phyloP scores from a whole-genome alignment of 1,284 basidiomycete species.

The Irpex sp. region DNA sequence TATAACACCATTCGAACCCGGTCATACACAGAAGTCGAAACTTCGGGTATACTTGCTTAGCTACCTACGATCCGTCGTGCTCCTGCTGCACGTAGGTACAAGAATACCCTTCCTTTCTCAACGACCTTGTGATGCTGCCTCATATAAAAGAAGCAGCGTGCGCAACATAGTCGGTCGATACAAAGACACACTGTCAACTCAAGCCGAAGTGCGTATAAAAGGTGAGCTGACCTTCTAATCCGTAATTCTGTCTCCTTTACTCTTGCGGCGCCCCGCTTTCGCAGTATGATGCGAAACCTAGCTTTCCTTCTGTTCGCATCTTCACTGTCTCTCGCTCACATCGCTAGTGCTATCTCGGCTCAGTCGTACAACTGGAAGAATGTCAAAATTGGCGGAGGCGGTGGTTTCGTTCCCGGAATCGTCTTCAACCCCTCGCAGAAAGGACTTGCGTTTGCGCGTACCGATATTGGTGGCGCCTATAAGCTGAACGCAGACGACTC shows the following conservation, averaged over 20 bases:
- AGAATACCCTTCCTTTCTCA: neutral
- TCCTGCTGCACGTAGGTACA: neutral
- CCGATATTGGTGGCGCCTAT: constrained; percentile 67
- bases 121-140: neutral
- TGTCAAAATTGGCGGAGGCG: constrained; percentile 53
- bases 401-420: constrained; percentile 52
- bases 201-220: too few species aligned
- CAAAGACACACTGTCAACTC: neutral
- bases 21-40: neutral
- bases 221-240: too few species aligned
- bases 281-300: neutral
- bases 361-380: constrained; percentile 62
- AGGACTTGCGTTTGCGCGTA: constrained; percentile 62
- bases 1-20: neutral
- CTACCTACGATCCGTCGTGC: neutral
- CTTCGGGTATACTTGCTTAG: neutral
- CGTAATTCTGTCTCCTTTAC: neutral
- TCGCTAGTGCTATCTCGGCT: constrained; percentile 33
- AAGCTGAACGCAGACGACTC: constrained; percentile 56
- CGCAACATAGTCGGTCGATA: neutral
- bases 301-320: neutral
- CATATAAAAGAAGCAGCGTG: neutral
- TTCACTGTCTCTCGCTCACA: neutral
- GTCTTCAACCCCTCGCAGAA: constrained; percentile 55
- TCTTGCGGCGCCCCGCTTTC: too few species aligned